Evolutionary conservation across 2,329 filamentous ascomycete genomes (phyloP), one percentile per base, ranked within the genome.

Genomic region (Sphaceloma murrayae): DNA sequence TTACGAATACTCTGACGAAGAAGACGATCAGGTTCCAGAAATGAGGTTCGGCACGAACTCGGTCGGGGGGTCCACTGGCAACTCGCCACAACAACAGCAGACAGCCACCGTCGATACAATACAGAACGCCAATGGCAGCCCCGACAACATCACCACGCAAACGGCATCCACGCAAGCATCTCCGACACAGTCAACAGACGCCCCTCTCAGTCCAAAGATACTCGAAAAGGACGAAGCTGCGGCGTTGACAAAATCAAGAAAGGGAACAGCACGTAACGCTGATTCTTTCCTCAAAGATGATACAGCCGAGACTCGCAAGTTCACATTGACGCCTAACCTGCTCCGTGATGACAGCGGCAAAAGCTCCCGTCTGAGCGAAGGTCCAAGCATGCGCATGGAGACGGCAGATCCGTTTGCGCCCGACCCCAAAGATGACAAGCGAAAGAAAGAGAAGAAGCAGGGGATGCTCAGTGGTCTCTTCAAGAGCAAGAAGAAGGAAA

Each of bases 211-310:
- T 16, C 58, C 58, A 10, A 59, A 54, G 43, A 48, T 61, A 5
- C 51, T 59, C 5, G 58, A 60, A 45, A 46, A 51, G 21, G 42
- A 50, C 52, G 60, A 62, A 53, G 60, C 59, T 40, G 60, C 59
- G 38, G 59, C 60, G 18, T 56, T 62, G 58, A 34, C 22, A 3
- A 77, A 81, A 58, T 87, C 85, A 26, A 78, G 82, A 51, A 93
- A 94, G 54, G 87, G 87, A 31, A 89, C 84, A 16, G 75, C 94
- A 33, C 77, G 89, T 51, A 93, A 93, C 59, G 89, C 86, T 3
- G 89, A 96, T 63, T 94, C 89, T 1, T 95, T 96, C 70, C 95
- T 95, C 71, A 94, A 87, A 62, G 91, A 96, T 57, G 89, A 98
- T 57, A 86, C 78, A 22, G 82, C 86, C 27, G 91, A 96, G 63